Percentiles rank a stretch among this genome's conserved stretches.
Conservation (phyloP, 2,329 filamentous ascomycete species). For the Phyllosticta paracitricarpa region DNA sequence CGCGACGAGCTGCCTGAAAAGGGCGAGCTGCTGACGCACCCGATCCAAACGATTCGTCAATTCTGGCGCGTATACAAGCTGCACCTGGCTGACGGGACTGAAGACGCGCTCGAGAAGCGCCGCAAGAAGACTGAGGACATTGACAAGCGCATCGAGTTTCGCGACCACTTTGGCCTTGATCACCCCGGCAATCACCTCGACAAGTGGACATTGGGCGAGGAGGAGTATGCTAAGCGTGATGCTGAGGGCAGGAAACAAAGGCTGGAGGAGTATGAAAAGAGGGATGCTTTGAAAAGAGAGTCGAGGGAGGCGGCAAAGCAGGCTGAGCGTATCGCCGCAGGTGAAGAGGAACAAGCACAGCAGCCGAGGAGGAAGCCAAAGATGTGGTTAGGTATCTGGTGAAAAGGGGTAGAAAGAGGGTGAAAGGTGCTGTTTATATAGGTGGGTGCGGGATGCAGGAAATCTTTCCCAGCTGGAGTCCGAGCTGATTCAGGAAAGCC, state of each 20-base stretch:
- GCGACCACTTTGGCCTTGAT: constrained; percentile 64
- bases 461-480: not conserved
- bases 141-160: constrained; percentile 74
- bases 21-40: constrained; percentile 59
- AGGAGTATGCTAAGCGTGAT: constrained; percentile 26
- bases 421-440: not conserved
- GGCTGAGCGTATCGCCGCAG: constrained; percentile 23
- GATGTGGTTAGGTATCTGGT: constrained; percentile 76
- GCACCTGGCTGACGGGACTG: constrained; percentile 62
- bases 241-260: constrained; percentile 3
- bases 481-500: not conserved
- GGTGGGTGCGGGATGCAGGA: not conserved
- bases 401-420: not conserved
- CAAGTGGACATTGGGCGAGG: constrained; percentile 22
- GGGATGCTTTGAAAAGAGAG: not conserved
- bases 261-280: constrained; percentile 13
- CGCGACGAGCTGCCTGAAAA: constrained; percentile 65
- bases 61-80: constrained; percentile 65
- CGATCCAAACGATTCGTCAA: constrained; percentile 54
- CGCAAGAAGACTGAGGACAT: constrained; percentile 72
- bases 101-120: constrained; percentile 60
- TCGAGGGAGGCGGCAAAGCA: constrained; percentile 28
- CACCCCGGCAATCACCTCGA: not conserved
- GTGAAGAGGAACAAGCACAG: constrained; percentile 22
- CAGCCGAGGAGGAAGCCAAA: constrained; percentile 47